phyloP scores from a whole-genome alignment of 306 rosid genomes.

The Quercus bicolor region DNA sequence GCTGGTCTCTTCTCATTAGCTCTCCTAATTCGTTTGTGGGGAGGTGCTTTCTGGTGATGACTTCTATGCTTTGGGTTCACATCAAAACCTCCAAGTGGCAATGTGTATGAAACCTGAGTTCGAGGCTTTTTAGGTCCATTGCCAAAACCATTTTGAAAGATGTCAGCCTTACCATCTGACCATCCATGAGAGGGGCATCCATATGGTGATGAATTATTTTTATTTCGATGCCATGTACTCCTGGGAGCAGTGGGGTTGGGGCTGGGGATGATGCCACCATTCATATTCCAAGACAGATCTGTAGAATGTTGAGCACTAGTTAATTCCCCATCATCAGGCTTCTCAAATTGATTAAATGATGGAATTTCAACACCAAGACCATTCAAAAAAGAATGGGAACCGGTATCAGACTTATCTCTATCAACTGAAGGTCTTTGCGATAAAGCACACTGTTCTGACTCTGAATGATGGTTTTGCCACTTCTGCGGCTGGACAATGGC shows the following conservation, averaged over 20 bases:
- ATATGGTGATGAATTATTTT: slow-evolving; percentile 43
- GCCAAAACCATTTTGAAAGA: slow-evolving; percentile 61
- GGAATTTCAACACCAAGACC: slow-evolving; percentile 64
- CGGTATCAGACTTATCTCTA: slow-evolving; percentile 41
- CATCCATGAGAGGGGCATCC: slow-evolving; percentile 62
- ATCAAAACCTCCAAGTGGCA: slow-evolving; percentile 72
- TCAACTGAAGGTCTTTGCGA: slow-evolving; percentile 27
- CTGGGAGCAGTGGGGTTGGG: slow-evolving; percentile 84
- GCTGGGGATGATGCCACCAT: slow-evolving; percentile 52
- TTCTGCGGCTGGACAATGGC: slow-evolving; percentile 25
- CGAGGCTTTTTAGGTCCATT: slow-evolving; percentile 90
- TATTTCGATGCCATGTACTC: slow-evolving; percentile 71
- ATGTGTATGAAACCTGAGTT: slow-evolving; percentile 79
- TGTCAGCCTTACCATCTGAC: slow-evolving; percentile 67
- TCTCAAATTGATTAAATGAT: slow-evolving; percentile 47
- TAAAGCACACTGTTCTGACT: slow-evolving; percentile 28
- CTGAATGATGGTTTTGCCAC: slow-evolving; percentile 33
- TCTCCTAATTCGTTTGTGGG: slow-evolving; percentile 73
- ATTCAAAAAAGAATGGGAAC: slow-evolving; percentile 43
- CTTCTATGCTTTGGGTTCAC: slow-evolving; percentile 47
- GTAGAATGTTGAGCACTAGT: slow-evolving; percentile 45
- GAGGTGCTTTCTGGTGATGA: slow-evolving; percentile 54
- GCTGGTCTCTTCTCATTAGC: slow-evolving; percentile 72
- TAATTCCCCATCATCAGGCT: slow-evolving; percentile 45
- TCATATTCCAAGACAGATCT: slow-evolving; percentile 53